Evolutionary conservation across 2,329 filamentous ascomycete genomes (phyloP).

Genomic region (Rutstroemia sydowiana): DNA sequence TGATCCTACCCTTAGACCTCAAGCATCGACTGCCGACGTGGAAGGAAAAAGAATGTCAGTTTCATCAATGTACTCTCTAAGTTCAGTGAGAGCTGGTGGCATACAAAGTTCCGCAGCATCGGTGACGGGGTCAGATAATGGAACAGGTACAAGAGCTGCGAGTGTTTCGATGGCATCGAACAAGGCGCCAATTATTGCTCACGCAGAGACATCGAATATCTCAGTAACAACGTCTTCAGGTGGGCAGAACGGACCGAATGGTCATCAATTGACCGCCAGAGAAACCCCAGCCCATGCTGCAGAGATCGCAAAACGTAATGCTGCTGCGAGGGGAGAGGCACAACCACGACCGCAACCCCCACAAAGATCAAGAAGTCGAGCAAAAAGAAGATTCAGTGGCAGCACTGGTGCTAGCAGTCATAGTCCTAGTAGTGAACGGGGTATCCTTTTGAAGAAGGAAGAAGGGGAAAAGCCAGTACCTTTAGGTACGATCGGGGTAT

Average conservation of each 20-base stretch:
- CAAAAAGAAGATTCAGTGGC: slow-evolving; percentile 69
- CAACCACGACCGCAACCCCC: slow-evolving; percentile 34
- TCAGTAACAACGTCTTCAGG: slow-evolving; percentile 47
- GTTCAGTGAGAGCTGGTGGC: slow-evolving; percentile 44
- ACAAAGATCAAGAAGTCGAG: slow-evolving; percentile 58
- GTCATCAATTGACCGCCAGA: slow-evolving; percentile 38
- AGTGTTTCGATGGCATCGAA: slow-evolving; percentile 19
- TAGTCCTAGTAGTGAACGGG: slow-evolving; percentile 67
- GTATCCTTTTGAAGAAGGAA: slow-evolving; percentile 42
- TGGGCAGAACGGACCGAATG: slow-evolving; percentile 37
- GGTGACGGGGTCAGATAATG: slow-evolving; percentile 44
- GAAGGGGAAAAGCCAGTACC: slow-evolving; percentile 56
- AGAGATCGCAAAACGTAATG: slow-evolving; percentile 29
- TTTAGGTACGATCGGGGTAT: slow-evolving; percentile 76
- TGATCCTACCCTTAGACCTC: slow-evolving; percentile 41
- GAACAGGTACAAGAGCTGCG: slow-evolving; percentile 18
- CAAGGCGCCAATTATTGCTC: slow-evolving; percentile 26
- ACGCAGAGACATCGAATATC: slow-evolving; percentile 44
- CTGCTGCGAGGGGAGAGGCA: slow-evolving; percentile 26
- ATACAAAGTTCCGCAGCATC: slow-evolving; percentile 46
- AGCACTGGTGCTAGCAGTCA: slow-evolving; percentile 78
- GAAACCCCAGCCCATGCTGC: slow-evolving; percentile 25
- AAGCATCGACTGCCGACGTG: slow-evolving; percentile 42
- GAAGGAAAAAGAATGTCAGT: slow-evolving; percentile 62
- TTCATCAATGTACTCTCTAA: slow-evolving; percentile 65